phyloP scores from a whole-genome alignment of 1,284 basidiomycete genomes.

The Trichosporon sp. region DNA sequence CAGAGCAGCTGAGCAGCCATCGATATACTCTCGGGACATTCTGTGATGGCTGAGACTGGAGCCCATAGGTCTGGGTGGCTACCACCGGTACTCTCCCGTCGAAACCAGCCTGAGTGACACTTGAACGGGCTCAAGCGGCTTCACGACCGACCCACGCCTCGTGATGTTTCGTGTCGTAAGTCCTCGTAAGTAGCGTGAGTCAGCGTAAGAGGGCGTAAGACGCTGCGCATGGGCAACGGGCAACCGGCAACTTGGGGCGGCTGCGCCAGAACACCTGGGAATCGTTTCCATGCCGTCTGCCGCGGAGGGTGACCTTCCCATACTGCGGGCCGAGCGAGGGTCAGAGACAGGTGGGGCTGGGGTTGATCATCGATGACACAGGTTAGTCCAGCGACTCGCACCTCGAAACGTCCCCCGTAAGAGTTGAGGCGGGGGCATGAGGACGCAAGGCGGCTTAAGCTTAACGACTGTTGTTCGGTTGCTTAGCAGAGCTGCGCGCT shows the following conservation, averaged over 20 bases:
- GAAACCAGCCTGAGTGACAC: no score
- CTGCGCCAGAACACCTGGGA: background rate
- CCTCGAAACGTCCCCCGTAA: background rate
- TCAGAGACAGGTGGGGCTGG: background rate
- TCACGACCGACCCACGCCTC: background rate
- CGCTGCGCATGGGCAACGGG: background rate
- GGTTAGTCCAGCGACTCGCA: background rate
- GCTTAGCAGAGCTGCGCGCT: background rate
- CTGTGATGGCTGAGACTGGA: background rate
- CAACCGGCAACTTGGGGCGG: no score
- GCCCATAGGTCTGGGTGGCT: background rate
- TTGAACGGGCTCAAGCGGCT: no score
- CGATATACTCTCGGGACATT: background rate
- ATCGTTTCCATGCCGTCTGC: background rate
- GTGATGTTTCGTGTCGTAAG: background rate
- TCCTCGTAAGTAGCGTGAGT: no score
- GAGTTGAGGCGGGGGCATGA: no score
- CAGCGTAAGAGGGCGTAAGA: background rate
- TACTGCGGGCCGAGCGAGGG: no score
- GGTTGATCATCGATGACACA: background rate
- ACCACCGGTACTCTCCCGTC: background rate
- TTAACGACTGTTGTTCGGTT: slow-evolving; percentile 5
- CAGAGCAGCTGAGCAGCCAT: no score
- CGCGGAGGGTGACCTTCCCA: no score
- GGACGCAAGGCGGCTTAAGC: background rate